phyloP scores from a whole-genome alignment of 2,329 filamentous ascomycete genomes.

The Mycocentrospora acerina region DNA sequence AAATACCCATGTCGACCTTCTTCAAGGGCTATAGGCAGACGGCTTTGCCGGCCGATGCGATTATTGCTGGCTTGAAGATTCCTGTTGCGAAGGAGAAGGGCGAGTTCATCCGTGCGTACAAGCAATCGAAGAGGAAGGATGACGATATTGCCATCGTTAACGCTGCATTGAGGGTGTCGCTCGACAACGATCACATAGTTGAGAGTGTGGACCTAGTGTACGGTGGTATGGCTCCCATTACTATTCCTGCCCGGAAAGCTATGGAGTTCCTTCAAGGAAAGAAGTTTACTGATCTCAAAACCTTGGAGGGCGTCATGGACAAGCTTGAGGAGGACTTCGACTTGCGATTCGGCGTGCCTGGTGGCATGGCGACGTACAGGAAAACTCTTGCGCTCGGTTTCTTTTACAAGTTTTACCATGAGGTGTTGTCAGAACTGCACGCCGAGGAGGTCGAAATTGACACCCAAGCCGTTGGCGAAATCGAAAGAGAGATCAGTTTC shows the following conservation, averaged over 20 bases:
- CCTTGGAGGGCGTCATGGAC: slow-evolving; percentile 86
- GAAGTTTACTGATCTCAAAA: slow-evolving; percentile 75
- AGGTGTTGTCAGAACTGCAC: slow-evolving; percentile 68
- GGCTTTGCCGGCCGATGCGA: slow-evolving; percentile 74
- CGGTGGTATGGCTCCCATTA: slow-evolving; percentile 92
- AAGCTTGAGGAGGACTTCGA: slow-evolving; percentile 89
- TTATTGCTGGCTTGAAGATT: slow-evolving; percentile 86
- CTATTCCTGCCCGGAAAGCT: slow-evolving; percentile 80
- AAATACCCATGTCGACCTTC: slow-evolving; percentile 90
- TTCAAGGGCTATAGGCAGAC: slow-evolving; percentile 91
- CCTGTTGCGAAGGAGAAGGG: slow-evolving; percentile 72
- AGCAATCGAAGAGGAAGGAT: slow-evolving; percentile 95
- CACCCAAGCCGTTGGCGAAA: slow-evolving; percentile 74
- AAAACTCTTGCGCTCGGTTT: slow-evolving; percentile 89
- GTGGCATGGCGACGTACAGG: slow-evolving; percentile 95
- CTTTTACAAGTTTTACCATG: slow-evolving; percentile 97
- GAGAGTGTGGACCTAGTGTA: slow-evolving; percentile 80
- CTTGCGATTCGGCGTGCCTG: slow-evolving; percentile 84
- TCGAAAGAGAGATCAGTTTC: slow-evolving; percentile 79
- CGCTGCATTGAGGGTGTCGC: slow-evolving; percentile 72
- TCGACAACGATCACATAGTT: slow-evolving; percentile 70
- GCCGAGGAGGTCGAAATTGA: slow-evolving; percentile 60
- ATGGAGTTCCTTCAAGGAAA: slow-evolving; percentile 74
- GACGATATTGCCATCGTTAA: slow-evolving; percentile 99
- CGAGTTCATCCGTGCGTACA: slow-evolving; percentile 87